Percentiles rank a stretch among this genome's conserved stretches.
Evolutionary conservation across 352 stramenopile genomes (phyloP).

Genomic region (Globisporangium acanthophoron): DNA sequence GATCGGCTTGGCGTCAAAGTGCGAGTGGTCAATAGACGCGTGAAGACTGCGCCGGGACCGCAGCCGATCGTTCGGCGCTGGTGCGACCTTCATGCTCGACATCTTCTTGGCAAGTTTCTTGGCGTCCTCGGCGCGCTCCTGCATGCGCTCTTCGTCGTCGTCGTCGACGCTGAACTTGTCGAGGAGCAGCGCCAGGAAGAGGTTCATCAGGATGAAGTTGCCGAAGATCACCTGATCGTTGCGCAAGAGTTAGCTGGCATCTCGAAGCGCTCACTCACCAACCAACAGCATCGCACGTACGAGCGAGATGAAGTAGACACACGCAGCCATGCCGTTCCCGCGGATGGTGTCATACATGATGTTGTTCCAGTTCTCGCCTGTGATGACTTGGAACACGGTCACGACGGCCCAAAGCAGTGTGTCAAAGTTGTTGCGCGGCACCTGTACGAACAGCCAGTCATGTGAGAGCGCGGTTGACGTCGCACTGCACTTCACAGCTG

Average conservation of each 20-base stretch:
- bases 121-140: conserved; percentile 45
- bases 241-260: background rate
- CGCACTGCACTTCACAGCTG: background rate
- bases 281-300: conserved; percentile 20
- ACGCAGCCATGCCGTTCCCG: conserved; percentile 52
- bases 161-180: conserved; percentile 85
- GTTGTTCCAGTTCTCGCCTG: conserved; percentile 93
- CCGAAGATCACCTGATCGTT: conserved; percentile 74
- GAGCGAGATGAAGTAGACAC: conserved; percentile 86
- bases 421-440: conserved; percentile 87
- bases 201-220: conserved; percentile 91
- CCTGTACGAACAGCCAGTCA: conserved; percentile 13
- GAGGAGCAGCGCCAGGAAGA: conserved; percentile 92
- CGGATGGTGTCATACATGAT: conserved; percentile 93
- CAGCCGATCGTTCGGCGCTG: conserved; percentile 12
- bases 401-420: conserved; percentile 70
- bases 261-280: background rate
- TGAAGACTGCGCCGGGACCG: conserved; percentile 15
- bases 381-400: conserved; percentile 93
- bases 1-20: conserved; percentile 8
- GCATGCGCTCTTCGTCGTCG: conserved; percentile 30
- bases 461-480: background rate
- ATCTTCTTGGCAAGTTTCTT: conserved; percentile 49
- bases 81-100: conserved; percentile 52
- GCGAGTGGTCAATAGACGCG: conserved; percentile 4